Conservation (phyloP, 2,329 filamentous ascomycete genomes). For the Leptographium procerum region DNA sequence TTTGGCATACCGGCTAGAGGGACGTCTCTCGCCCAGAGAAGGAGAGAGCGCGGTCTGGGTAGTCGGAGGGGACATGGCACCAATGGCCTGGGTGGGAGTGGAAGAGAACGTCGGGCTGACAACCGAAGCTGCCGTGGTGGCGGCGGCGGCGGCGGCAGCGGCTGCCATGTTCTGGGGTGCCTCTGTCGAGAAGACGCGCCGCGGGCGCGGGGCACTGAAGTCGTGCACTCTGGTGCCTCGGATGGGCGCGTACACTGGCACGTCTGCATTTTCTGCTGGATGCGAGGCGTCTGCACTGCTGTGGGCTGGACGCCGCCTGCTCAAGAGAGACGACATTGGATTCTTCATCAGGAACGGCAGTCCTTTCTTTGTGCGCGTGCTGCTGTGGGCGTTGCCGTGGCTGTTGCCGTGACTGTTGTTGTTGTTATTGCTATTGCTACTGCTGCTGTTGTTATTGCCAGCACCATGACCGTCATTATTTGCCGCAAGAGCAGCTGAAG, state of each 20-base stretch:
- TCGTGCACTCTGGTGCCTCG: constrained; percentile 53
- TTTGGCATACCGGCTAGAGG: neutral
- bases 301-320: constrained; percentile 44
- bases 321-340: constrained; percentile 45
- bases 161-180: constrained; percentile 5
- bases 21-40: neutral
- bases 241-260: constrained; percentile 50
- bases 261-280: constrained; percentile 29
- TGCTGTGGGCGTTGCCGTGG: constrained; percentile 27
- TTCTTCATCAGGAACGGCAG: constrained; percentile 45
- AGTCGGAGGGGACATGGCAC: neutral
- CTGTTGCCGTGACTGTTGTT: constrained; percentile 5
- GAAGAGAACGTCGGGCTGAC: neutral
- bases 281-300: constrained; percentile 31
- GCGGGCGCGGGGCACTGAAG: constrained; percentile 49
- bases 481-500: neutral
- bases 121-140: constrained; percentile 1
- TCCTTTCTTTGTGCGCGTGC: constrained; percentile 38
- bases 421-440: constrained; percentile 26
- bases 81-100: neutral
- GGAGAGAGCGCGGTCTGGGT: neutral
- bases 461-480: neutral
- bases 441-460: constrained; percentile 26
- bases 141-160: constrained; percentile 3
- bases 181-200: constrained; percentile 25